A percentile compares a stretch with the other conserved stretches of the same genome.
phyloP scores from a whole-genome alignment of 805 yeast genomes.

The Wickerhamomyces ciferrii region DNA sequence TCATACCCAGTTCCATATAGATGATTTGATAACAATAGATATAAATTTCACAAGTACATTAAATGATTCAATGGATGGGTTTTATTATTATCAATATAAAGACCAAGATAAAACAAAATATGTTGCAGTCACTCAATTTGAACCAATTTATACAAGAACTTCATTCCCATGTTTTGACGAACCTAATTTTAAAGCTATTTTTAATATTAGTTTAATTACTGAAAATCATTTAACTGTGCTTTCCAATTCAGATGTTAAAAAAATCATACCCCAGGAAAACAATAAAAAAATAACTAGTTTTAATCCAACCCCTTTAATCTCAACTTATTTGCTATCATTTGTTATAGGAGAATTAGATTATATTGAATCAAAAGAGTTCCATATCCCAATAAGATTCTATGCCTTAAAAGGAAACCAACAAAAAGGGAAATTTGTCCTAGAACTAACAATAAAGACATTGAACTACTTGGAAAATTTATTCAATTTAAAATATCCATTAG shows the following conservation, averaged over 20 bases:
- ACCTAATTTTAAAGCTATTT: slow-evolving; percentile 74
- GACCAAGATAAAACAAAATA: slow-evolving; percentile 60
- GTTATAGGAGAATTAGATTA: slow-evolving; percentile 76
- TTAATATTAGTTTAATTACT: slow-evolving; percentile 58
- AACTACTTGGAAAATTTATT: slow-evolving; percentile 68
- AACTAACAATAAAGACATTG: slow-evolving; percentile 69
- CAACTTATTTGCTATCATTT: slow-evolving; percentile 82
- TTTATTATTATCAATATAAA: slow-evolving; percentile 65
- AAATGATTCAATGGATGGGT: slow-evolving; percentile 80
- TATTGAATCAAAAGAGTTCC: slow-evolving; percentile 59
- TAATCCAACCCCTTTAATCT: slow-evolving; percentile 77
- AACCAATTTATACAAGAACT: slow-evolving; percentile 80
- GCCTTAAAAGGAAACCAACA: slow-evolving; percentile 74
- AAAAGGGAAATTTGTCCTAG: slow-evolving; percentile 69
- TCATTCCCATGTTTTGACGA: slow-evolving; percentile 88
- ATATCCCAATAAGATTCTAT: slow-evolving; percentile 75
- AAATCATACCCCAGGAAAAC: slow-evolving; percentile 36
- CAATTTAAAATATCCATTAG: slow-evolving; percentile 72
- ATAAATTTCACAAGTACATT: slow-evolving; percentile 56
- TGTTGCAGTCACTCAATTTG: slow-evolving; percentile 82
- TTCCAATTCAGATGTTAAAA: slow-evolving; percentile 64
- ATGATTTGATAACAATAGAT: slow-evolving; percentile 37
- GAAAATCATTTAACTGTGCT: slow-evolving; percentile 50
- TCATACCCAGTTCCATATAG: slow-evolving; percentile 29
- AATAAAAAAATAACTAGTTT: slow-evolving; percentile 51